Evolutionary conservation across 2,329 filamentous ascomycete species (phyloP), one percentile per base, ranked within the genome.

Genomic region (Apiospora saccharicola): DNA sequence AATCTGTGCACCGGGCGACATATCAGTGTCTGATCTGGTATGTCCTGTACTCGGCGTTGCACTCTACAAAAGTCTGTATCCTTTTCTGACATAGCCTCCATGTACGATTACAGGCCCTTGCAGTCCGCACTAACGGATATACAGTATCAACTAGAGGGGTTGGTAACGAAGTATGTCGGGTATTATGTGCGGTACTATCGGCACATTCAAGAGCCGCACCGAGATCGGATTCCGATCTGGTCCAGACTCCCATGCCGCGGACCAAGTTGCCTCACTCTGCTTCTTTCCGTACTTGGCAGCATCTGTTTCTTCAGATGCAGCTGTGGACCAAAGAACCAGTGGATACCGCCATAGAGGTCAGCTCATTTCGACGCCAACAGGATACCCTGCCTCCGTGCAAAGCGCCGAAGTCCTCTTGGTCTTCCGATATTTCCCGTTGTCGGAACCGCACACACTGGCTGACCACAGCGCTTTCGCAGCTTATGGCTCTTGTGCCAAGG

Each of bases 401-500:
- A 68, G 41, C 41, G 67, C 67, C 67, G 67, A 68, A 47, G 41
- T 68, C 67, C 44, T 44, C 16, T 46, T n/a, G 24, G 44, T 30
- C 67, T 47, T 68, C 67, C 67, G 67, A 68, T 46, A 46, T 68
- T 68, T 68, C 67, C 67, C 67, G 67, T 47, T 46, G 41, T 26
- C 67, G 43, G 34, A 64, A 41, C 34, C 41, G 57, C 57, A 64
- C 57, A n/a, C 16, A 24, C 34, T 68, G 2, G 24, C 43, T 22
- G 24, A 41, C 34, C 34, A 10, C 57, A 64, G 57, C 57, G 57
- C 57, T 41, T 41, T 64, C 57, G 53, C 53, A 61, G 53, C 53
- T 61, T 61, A 61, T 61, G 30, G 53, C 16, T 49, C 53, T 37
- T 37, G 7, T 61, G 22, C 30, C 57, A 64, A 41, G 34, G 34